Conservation (phyloP, 352 stramenopile genomes). For the Sclerospora graminicola region DNA sequence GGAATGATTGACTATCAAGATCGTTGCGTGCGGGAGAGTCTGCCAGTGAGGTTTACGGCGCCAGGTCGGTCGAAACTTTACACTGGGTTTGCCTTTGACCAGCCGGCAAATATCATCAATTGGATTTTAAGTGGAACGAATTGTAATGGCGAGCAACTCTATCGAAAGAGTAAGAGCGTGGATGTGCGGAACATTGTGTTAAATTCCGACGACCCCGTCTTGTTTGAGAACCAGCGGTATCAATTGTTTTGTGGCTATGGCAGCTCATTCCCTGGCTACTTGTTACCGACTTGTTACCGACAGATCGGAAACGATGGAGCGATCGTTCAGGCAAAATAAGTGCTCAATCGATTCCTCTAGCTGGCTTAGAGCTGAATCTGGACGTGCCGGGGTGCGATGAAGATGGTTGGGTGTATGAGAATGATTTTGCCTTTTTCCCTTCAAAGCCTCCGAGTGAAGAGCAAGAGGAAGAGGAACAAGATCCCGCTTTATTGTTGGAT, state of each 20-base stretch:
- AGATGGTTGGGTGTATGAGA: slow-evolving; percentile 79
- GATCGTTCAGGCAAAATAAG: slow-evolving; percentile 68
- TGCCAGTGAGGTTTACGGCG: slow-evolving; percentile 32
- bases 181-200: slow-evolving; percentile 61
- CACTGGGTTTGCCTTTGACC: slow-evolving; percentile 77
- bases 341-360: slow-evolving; percentile 57
- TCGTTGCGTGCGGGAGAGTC: slow-evolving; percentile 46
- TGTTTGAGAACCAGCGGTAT: slow-evolving; percentile 84
- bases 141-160: slow-evolving; percentile 25
- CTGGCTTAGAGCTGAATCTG: slow-evolving; percentile 56
- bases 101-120: slow-evolving; percentile 63
- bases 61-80: slow-evolving; percentile 38
- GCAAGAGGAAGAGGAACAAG: slow-evolving; percentile 20
- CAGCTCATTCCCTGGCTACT: slow-evolving; percentile 69
- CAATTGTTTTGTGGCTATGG: slow-evolving; percentile 79
- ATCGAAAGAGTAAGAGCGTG: slow-evolving; percentile 48
- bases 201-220: slow-evolving; percentile 56
- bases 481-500: slow-evolving; percentile 3
- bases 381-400: slow-evolving; percentile 48
- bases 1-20: slow-evolving; percentile 76
- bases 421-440: slow-evolving; percentile 76
- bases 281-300: slow-evolving; percentile 68
- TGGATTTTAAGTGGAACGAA: slow-evolving; percentile 52
- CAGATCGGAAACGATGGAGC: slow-evolving; percentile 76
- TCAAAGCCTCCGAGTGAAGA: slow-evolving; percentile 26